Conservation (phyloP, 2,329 filamentous ascomycete species). For the Epichloe sibirici region DNA sequence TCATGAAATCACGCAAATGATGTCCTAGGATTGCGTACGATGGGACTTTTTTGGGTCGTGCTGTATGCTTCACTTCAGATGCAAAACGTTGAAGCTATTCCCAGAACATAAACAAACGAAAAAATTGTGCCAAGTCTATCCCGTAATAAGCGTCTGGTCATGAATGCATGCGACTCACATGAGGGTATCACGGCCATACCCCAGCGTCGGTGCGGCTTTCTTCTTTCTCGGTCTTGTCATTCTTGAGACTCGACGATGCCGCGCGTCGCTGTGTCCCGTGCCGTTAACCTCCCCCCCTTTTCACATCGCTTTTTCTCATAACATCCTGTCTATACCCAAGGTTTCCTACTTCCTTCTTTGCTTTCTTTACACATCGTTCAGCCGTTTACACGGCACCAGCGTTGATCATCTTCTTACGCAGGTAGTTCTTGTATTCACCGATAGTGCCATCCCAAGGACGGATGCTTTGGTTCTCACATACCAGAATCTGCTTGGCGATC, state of each 20-base stretch:
- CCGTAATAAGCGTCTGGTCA: slow-evolving; percentile 14
- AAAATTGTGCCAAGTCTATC: slow-evolving; percentile 21
- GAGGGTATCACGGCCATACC: slow-evolving; percentile 18
- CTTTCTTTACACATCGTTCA: slow-evolving; percentile 1
- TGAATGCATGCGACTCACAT: slow-evolving; percentile 15
- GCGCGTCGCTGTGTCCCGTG: slow-evolving; percentile 7
- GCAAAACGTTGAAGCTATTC: neutral
- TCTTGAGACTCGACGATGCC: slow-evolving; percentile 10
- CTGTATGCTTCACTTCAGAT: neutral
- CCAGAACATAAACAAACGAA: slow-evolving; percentile 6
- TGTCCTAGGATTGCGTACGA: neutral
- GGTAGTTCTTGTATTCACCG: slow-evolving; percentile 92
- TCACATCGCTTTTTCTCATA: slow-evolving; percentile 4
- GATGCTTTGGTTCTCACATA: slow-evolving; percentile 96
- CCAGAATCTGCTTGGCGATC: slow-evolving; percentile 98
- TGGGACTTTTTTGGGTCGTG: neutral
- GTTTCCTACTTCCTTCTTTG: neutral
- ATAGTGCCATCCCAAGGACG: slow-evolving; percentile 80
- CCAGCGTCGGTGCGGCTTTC: slow-evolving; percentile 16
- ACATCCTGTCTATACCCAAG: slow-evolving; percentile 12
- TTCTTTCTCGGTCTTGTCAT: slow-evolving; percentile 4
- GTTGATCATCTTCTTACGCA: slow-evolving; percentile 97
- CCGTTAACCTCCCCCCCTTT: slow-evolving; percentile 7
- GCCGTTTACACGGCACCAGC: slow-evolving; percentile 67
- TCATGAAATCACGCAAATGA: neutral